Evolutionary conservation across 768 basidiomycete species (phyloP).

Genomic region (Russula lepida): DNA sequence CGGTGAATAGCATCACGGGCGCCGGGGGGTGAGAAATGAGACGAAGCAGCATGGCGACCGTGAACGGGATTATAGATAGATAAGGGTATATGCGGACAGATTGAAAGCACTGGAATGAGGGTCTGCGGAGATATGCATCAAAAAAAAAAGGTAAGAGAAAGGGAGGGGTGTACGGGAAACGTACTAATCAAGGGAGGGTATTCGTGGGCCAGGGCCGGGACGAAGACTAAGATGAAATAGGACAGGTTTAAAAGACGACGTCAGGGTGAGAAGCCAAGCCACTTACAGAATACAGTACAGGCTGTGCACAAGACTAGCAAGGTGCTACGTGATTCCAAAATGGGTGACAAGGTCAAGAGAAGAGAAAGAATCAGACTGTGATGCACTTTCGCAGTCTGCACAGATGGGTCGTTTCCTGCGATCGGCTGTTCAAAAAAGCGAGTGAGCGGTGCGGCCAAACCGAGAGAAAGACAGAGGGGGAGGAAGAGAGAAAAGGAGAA

Average conservation of each 20-base stretch:
- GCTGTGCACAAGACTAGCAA: background rate
- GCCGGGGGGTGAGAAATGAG: slow-evolving; percentile 38
- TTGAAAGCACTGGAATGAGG: background rate
- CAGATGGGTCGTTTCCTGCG: background rate
- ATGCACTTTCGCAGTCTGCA: background rate
- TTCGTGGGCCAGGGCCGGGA: background rate
- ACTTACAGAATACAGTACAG: background rate
- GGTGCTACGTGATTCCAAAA: slow-evolving; percentile 9
- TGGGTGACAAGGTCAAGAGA: background rate
- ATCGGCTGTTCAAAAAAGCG: background rate
- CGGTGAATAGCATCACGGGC: slow-evolving; percentile 50
- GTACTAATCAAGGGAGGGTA: slow-evolving; percentile 11
- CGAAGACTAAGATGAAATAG: background rate
- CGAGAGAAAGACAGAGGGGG: background rate
- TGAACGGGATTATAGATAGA: slow-evolving; percentile 3
- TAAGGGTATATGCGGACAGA: slow-evolving; percentile 17
- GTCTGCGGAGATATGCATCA: background rate
- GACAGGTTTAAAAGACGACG: background rate
- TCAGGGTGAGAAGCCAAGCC: background rate
- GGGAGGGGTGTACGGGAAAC: background rate
- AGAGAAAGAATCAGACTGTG: background rate
- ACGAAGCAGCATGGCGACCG: slow-evolving; percentile 45
- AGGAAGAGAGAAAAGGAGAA: background rate
- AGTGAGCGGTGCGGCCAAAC: background rate
- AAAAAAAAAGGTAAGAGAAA: background rate